phyloP scores from a whole-genome alignment of 805 yeast genomes.

The Sungouiella blattae region DNA sequence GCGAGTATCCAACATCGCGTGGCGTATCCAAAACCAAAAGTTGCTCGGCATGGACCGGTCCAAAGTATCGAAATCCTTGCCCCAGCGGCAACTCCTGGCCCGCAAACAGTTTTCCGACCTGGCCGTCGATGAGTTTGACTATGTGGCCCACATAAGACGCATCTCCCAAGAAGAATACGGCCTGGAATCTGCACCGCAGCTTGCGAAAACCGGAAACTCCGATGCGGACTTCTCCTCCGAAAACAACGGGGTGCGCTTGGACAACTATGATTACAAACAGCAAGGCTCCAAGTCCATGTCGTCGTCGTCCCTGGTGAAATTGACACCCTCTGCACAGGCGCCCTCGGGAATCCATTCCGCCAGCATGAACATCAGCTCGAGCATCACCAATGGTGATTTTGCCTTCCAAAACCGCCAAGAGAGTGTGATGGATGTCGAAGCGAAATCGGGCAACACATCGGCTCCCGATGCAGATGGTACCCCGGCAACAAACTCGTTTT shows the following conservation, averaged over 20 bases:
- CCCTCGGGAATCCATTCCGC: constrained; percentile 1
- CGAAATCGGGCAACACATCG: constrained; percentile 1
- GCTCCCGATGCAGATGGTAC: not conserved
- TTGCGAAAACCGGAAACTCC: not conserved
- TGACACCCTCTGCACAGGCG: not conserved
- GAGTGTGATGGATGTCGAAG: not conserved
- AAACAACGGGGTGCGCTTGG: not conserved
- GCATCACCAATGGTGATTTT: too few species aligned
- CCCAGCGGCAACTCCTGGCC: not conserved
- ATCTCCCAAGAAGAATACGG: constrained; percentile 38
- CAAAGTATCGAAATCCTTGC: constrained; percentile 2
- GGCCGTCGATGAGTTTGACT: constrained; percentile 40
- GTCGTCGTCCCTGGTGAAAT: constrained; percentile 1
- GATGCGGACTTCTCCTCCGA: not conserved
- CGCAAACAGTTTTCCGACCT: constrained; percentile 18
- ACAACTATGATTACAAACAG: too few species aligned
- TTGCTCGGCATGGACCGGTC: constrained; percentile 11
- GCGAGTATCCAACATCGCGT: constrained; percentile 41
- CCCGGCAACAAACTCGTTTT: constrained; percentile 19
- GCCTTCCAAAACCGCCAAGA: not conserved
- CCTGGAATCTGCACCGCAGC: constrained; percentile 2
- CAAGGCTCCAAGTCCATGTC: constrained; percentile 1
- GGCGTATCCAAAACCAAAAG: constrained; percentile 43
- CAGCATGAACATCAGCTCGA: not conserved
- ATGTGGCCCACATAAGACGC: constrained; percentile 42